These are phyloP conservation scores for Chytridium lagenaria DNA, from an alignment of 371 early-diverging fungal species.

Conservation along the genomic window DNA sequence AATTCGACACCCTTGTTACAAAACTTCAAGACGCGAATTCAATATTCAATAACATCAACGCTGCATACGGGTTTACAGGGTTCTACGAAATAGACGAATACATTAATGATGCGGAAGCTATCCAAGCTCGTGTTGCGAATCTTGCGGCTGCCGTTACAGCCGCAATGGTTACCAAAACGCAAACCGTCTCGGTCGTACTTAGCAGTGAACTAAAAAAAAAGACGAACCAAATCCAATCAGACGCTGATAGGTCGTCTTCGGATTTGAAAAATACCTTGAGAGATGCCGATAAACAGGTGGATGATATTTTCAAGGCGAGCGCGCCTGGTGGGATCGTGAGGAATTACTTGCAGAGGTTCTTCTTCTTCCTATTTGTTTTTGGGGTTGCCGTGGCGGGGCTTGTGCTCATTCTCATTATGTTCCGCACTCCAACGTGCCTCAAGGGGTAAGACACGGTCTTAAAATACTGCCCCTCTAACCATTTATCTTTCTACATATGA, in stretches of 20 bases:
- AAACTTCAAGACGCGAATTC: background rate
- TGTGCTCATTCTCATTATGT: slow-evolving; percentile 9
- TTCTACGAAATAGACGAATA: background rate
- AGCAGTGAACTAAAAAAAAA: background rate
- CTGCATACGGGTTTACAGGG: background rate
- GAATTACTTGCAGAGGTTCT: background rate
- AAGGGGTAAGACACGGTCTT: too few species aligned
- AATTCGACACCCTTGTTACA: background rate
- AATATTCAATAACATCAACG: background rate
- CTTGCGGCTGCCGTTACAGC: background rate
- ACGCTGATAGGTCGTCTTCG: background rate
- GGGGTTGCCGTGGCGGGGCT: background rate
- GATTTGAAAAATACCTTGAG: background rate
- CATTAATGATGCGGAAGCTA: background rate
- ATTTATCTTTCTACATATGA: too few species aligned
- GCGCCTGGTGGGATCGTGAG: background rate
- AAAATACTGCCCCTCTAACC: background rate
- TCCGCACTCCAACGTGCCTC: background rate
- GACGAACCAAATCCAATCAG: background rate
- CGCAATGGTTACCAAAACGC: background rate
- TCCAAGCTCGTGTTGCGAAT: background rate
- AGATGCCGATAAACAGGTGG: background rate
- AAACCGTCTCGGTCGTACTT: background rate
- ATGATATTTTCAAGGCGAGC: background rate
- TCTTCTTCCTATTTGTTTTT: slow-evolving; percentile 7